Conservation (phyloP, 1,139 yeast species). For the Lodderomyces orthopsilosis region DNA sequence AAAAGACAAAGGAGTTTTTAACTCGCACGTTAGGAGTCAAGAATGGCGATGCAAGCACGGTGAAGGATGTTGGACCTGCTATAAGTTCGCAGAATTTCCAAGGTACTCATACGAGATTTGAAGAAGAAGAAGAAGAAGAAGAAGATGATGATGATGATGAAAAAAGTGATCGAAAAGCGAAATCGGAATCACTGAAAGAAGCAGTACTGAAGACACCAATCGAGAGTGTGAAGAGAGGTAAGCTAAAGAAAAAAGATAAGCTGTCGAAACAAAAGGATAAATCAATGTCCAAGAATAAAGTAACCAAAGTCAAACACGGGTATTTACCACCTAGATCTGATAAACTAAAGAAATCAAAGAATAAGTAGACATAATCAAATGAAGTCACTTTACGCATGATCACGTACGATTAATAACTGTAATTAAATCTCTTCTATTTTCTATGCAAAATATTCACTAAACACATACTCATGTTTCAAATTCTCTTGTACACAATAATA, state of each 20-base stretch:
- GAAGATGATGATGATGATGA: conserved; percentile 11
- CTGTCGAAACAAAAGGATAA: neutral
- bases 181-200: neutral
- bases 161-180: conserved; percentile 1
- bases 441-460: conserved; percentile 21
- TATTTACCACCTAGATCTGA: neutral
- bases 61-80: conserved; percentile 44
- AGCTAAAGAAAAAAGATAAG: conserved; percentile 3
- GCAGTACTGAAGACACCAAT: conserved; percentile 1
- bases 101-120: conserved; percentile 60
- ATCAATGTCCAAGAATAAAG: neutral
- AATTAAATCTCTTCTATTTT: no score
- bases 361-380: neutral
- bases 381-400: no score
- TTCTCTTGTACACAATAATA: conserved; percentile 62
- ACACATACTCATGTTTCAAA: conserved; percentile 59
- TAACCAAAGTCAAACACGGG: conserved; percentile 3
- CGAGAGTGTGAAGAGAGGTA: conserved; percentile 4
- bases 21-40: conserved; percentile 44
- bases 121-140: conserved; percentile 13
- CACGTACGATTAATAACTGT: no score
- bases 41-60: conserved; percentile 30
- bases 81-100: conserved; percentile 56
- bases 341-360: neutral
- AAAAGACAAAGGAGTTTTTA: conserved; percentile 41